phyloP scores from a whole-genome alignment of 257 asterid species.

The Petunia secreta region DNA sequence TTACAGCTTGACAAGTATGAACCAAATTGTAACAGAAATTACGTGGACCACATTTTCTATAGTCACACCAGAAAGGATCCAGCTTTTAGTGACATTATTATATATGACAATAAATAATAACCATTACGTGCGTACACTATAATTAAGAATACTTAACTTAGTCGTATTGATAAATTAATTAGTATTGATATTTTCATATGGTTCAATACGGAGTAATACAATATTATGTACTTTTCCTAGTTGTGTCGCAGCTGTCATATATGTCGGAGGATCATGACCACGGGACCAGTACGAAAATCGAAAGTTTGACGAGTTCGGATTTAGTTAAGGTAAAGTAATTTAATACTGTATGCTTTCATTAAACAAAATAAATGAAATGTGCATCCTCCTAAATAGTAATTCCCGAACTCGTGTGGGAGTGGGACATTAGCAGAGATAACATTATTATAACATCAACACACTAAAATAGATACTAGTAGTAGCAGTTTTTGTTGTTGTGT shows the following conservation, averaged over 20 bases:
- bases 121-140: background rate
- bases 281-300: background rate
- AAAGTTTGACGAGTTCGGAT: no score
- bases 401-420: background rate
- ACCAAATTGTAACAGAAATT: background rate
- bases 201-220: conserved; percentile 7
- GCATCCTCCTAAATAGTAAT: background rate
- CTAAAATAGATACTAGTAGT: no score
- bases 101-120: background rate
- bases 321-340: background rate
- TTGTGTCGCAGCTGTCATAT: conserved; percentile 11
- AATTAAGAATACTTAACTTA: background rate
- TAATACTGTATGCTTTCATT: background rate
- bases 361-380: background rate
- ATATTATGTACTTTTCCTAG: background rate
- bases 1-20: background rate
- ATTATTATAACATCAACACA: background rate
- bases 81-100: background rate
- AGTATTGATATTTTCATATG: background rate
- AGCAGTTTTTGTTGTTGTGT: no score
- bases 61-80: background rate
- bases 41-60: background rate
- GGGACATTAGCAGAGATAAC: background rate
- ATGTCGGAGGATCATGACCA: background rate
- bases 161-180: background rate